A percentile compares a stretch with the other conserved stretches of the same genome.
Conservation (phyloP, 2,329 filamentous ascomycete species). For the Grosmannia penicillata region DNA sequence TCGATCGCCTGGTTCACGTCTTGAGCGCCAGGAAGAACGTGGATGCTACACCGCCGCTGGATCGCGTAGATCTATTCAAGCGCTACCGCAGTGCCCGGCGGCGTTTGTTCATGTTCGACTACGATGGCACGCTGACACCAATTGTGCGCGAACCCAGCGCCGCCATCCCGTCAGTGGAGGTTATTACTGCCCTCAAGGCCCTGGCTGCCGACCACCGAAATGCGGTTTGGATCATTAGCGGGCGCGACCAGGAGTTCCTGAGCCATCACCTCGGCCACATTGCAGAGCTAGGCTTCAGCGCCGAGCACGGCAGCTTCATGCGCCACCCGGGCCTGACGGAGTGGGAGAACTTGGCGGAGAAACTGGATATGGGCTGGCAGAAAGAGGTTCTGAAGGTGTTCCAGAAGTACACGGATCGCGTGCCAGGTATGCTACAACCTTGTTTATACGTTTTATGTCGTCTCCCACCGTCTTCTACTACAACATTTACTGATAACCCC, state of each 20-base stretch:
- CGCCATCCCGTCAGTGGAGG: constrained; percentile 72
- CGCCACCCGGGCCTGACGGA: constrained; percentile 58
- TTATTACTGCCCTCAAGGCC: constrained; percentile 65
- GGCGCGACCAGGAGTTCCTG: constrained; percentile 83
- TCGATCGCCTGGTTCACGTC: constrained; percentile 67
- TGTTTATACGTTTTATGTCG: too few species aligned
- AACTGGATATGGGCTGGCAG: constrained; percentile 86
- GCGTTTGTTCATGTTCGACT: constrained; percentile 96
- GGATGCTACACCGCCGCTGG: constrained; percentile 67
- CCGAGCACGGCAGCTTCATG: constrained; percentile 94
- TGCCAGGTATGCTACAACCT: constrained; percentile 67
- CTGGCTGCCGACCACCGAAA: constrained; percentile 71
- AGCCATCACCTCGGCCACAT: constrained; percentile 90
- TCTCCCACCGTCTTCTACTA: neutral
- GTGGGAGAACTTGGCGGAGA: constrained; percentile 84
- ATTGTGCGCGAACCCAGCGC: constrained; percentile 86
- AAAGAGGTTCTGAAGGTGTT: constrained; percentile 70
- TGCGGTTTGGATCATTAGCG: constrained; percentile 95
- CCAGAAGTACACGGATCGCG: constrained; percentile 74
- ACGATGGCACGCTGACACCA: constrained; percentile 89
- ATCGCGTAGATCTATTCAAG: constrained; percentile 54
- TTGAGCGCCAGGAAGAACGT: constrained; percentile 62
- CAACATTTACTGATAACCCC: neutral
- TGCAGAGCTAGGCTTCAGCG: constrained; percentile 74
- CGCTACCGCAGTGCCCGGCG: constrained; percentile 63